Conservation (phyloP, 2,329 filamentous ascomycete genomes). For the Elsinoe perseae region DNA sequence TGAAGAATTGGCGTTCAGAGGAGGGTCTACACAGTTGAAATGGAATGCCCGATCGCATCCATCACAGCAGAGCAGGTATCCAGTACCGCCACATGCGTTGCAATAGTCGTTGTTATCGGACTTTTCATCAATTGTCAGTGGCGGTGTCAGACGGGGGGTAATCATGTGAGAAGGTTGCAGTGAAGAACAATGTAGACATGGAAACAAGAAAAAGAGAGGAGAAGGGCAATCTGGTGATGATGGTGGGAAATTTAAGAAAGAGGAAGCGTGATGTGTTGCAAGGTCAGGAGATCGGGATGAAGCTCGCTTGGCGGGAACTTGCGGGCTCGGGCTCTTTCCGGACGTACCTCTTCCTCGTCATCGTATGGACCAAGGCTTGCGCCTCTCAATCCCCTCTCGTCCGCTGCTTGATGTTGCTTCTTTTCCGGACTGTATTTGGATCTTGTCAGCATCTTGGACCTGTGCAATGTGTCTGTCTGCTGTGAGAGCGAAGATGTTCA, state of each 20-base stretch:
- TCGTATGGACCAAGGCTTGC: slow-evolving; percentile 55
- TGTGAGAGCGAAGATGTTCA: background rate
- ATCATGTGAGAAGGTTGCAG: slow-evolving; percentile 7
- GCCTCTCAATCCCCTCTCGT: slow-evolving; percentile 60
- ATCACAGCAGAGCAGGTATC: slow-evolving; percentile 87
- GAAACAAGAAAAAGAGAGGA: slow-evolving; percentile 13
- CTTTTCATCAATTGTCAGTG: slow-evolving; percentile 36
- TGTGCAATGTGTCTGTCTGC: background rate
- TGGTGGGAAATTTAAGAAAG: slow-evolving; percentile 19
- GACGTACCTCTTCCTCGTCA: slow-evolving; percentile 49
- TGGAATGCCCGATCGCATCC: slow-evolving; percentile 86
- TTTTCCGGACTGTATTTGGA: slow-evolving; percentile 58
- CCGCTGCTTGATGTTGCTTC: slow-evolving; percentile 58
- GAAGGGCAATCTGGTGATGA: slow-evolving; percentile 2
- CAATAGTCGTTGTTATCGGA: slow-evolving; percentile 81
- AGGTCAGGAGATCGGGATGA: slow-evolving; percentile 27
- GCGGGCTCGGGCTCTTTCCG: slow-evolving; percentile 31
- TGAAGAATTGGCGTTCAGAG: slow-evolving; percentile 47
- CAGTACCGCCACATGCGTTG: slow-evolving; percentile 73
- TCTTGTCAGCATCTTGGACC: slow-evolving; percentile 16
- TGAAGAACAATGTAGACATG: slow-evolving; percentile 9
- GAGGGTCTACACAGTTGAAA: slow-evolving; percentile 78
- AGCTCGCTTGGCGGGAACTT: slow-evolving; percentile 21
- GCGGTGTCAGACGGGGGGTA: slow-evolving; percentile 22
- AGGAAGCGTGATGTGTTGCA: slow-evolving; percentile 34